Percentiles rank a stretch among this genome's conserved stretches.
Evolutionary conservation across 352 stramenopile genomes (phyloP).

Genomic region (Globisporangium paddicum): DNA sequence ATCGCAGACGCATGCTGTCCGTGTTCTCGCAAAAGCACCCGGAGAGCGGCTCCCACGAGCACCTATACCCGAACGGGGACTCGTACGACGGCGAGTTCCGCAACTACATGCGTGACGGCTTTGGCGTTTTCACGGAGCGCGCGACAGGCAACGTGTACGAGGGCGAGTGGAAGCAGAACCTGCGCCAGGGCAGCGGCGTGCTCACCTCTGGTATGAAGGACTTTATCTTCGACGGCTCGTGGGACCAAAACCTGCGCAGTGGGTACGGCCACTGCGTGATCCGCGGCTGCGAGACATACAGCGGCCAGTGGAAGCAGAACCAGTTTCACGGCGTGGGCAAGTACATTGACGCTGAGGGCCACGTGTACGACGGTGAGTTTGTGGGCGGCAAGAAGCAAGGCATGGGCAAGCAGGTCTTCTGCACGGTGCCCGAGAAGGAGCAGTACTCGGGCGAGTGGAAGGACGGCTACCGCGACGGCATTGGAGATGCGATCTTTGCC

Average conservation of each 20-base stretch:
- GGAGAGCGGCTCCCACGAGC: slow-evolving; percentile 26
- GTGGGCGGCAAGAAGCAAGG: slow-evolving; percentile 68
- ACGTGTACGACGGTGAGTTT: slow-evolving; percentile 84
- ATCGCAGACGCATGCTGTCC: slow-evolving; percentile 5
- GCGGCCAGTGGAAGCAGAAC: slow-evolving; percentile 61
- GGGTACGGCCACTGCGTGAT: slow-evolving; percentile 79
- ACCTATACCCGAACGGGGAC: slow-evolving; percentile 63
- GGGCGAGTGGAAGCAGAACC: slow-evolving; percentile 55
- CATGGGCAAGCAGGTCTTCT: slow-evolving; percentile 43
- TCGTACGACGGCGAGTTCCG: slow-evolving; percentile 70
- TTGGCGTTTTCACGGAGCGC: slow-evolving; percentile 58
- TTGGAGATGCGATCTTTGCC: slow-evolving; percentile 47
- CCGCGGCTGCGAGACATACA: slow-evolving; percentile 69
- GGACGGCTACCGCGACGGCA: slow-evolving; percentile 43
- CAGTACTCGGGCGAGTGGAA: slow-evolving; percentile 67
- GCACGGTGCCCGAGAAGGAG: slow-evolving; percentile 18
- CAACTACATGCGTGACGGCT: slow-evolving; percentile 36
- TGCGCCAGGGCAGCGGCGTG: slow-evolving; percentile 57
- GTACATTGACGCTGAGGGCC: slow-evolving; percentile 77
- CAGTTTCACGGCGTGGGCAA: slow-evolving; percentile 75
- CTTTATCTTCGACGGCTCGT: slow-evolving; percentile 82
- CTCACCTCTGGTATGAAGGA: slow-evolving; percentile 67
- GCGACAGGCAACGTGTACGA: slow-evolving; percentile 67
- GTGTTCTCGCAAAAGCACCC: slow-evolving; percentile 18
- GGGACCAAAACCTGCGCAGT: slow-evolving; percentile 46